Conservation (phyloP, 1,284 basidiomycete species). For the Laetiporus sulphureus region DNA sequence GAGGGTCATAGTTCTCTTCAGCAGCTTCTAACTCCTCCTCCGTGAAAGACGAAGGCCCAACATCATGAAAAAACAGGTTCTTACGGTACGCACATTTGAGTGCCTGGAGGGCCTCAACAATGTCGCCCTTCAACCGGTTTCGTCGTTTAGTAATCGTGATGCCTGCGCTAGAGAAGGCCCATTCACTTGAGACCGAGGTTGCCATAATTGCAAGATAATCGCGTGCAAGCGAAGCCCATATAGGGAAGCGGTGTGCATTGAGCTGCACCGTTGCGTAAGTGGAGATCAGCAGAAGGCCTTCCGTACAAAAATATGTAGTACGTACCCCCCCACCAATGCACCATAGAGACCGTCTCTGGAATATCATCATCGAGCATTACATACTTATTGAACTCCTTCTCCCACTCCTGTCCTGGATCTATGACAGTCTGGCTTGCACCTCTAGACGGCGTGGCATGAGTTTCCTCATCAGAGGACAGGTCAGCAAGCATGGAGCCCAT, state of each 20-base stretch:
- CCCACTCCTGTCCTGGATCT: constrained; percentile 4
- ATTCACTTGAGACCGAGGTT: too few species aligned
- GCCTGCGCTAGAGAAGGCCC: too few species aligned
- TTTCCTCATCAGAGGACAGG: constrained; percentile 4
- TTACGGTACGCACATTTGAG: too few species aligned
- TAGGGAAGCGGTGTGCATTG: neutral
- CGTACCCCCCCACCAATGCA: constrained; percentile 13
- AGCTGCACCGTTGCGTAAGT: neutral
- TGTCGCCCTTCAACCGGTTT: too few species aligned
- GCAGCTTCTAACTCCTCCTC: too few species aligned
- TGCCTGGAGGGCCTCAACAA: too few species aligned
- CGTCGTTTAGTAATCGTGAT: too few species aligned
- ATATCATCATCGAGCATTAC: constrained; percentile 3
- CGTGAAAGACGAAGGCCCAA: too few species aligned
- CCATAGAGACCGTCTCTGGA: neutral
- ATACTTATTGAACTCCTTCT: constrained; percentile 3
- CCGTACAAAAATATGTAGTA: too few species aligned
- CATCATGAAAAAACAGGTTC: too few species aligned
- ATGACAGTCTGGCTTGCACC: neutral
- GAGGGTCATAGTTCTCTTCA: too few species aligned
- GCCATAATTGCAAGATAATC: too few species aligned
- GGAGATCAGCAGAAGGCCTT: constrained; percentile 1
- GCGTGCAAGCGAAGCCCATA: constrained; percentile 13
- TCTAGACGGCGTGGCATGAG: neutral
- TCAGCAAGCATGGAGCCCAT: neutral